These are phyloP conservation scores for Sclerotinia sclerotiorum DNA, from an alignment of 2,329 filamentous ascomycete species.

Conservation along the genomic window DNA sequence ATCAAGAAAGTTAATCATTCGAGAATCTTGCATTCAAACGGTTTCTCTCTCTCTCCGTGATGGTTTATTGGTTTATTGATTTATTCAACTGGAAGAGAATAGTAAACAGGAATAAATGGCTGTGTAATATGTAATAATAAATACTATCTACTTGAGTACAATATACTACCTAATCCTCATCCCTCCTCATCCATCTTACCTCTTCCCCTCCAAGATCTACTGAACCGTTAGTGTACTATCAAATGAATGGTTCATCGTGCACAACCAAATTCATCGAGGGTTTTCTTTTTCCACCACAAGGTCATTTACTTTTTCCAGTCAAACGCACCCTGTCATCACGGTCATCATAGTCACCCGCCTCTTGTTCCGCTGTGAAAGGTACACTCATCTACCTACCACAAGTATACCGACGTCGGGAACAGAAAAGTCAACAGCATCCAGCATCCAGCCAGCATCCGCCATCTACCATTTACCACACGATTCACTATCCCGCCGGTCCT, in stretches of 20 bases:
- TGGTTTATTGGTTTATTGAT: not conserved
- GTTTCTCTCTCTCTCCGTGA: not conserved
- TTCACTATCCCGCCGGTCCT: not conserved
- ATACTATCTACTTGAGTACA: not conserved
- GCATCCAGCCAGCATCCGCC: not conserved
- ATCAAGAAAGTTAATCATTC: not conserved
- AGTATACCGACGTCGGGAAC: not conserved
- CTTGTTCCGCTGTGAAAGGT: not conserved
- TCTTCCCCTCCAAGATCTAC: conserved; percentile 3
- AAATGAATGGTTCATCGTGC: not conserved
- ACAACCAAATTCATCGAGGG: not conserved
- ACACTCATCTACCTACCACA: not conserved
- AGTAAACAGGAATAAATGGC: not conserved
- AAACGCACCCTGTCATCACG: not conserved
- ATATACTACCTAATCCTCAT: not conserved
- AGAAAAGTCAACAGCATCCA: not conserved
- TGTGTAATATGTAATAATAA: not conserved
- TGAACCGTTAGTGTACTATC: not conserved
- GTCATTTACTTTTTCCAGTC: not conserved
- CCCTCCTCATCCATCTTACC: not conserved
- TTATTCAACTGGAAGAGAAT: not conserved
- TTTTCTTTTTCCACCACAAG: not conserved
- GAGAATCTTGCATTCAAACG: conserved; percentile 4
- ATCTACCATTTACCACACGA: not conserved
- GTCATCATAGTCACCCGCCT: not conserved